Conservation (phyloP, 2,329 filamentous ascomycete species). For the Ascochyta clinopodiicola region DNA sequence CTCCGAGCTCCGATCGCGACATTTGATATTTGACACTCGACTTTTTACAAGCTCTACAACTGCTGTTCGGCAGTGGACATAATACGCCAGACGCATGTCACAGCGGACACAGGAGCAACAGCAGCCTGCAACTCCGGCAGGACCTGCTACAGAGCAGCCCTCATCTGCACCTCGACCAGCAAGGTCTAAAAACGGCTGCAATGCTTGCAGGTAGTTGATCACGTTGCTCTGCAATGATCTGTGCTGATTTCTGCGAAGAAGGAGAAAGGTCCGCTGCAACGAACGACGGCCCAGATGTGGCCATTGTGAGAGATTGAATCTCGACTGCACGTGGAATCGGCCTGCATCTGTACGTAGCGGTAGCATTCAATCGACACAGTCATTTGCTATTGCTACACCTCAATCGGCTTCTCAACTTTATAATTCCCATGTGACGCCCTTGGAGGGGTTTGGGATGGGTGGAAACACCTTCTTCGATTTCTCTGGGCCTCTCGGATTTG, state of each 20-base stretch:
- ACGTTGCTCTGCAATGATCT: not conserved
- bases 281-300: slow-evolving; percentile 61
- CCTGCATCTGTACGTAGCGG: slow-evolving; percentile 22
- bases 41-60: not conserved
- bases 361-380: slow-evolving; percentile 27
- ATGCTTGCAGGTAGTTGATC: slow-evolving; percentile 34
- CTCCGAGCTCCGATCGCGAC: not conserved
- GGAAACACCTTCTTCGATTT: slow-evolving; percentile 36
- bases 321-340: slow-evolving; percentile 60
- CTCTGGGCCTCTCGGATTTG: slow-evolving; percentile 35
- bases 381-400: slow-evolving; percentile 22
- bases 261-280: slow-evolving; percentile 63
- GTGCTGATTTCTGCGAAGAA: slow-evolving; percentile 41
- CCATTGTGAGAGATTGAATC: slow-evolving; percentile 61
- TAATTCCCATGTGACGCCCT: slow-evolving; percentile 16
- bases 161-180: slow-evolving; percentile 31
- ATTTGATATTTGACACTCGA: not conserved
- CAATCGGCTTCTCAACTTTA: slow-evolving; percentile 21
- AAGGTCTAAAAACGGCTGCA: slow-evolving; percentile 42
- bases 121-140: slow-evolving; percentile 22
- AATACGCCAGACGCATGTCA: slow-evolving; percentile 26
- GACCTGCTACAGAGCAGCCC: slow-evolving; percentile 14
- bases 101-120: slow-evolving; percentile 23
- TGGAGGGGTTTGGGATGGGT: slow-evolving; percentile 29
- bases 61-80: not conserved